These are phyloP conservation scores for Biscogniauxia mediterranea DNA, from an alignment of 2,329 filamentous ascomycete genomes.

Conservation along the genomic window DNA sequence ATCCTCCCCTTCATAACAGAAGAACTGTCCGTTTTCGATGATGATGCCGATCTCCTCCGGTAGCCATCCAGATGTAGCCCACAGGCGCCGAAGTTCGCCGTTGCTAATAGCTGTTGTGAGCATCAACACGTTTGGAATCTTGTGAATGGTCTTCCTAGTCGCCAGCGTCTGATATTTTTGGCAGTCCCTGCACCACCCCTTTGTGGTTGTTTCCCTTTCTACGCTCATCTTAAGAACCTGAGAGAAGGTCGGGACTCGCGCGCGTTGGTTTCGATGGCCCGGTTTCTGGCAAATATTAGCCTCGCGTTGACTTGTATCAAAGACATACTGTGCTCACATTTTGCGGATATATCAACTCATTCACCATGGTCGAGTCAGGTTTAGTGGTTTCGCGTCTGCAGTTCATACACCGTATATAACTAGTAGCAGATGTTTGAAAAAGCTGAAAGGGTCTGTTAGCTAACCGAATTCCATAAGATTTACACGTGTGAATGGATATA, in stretches of 20 bases:
- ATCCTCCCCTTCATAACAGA: slow-evolving; percentile 92
- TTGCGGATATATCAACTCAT: slow-evolving; percentile 79
- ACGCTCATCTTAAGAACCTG: slow-evolving; percentile 90
- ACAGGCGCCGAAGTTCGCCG: slow-evolving; percentile 73
- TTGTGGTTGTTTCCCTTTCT: slow-evolving; percentile 81
- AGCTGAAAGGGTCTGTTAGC: slow-evolving; percentile 35
- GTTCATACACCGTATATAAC: slow-evolving; percentile 77
- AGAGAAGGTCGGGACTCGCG: slow-evolving; percentile 69
- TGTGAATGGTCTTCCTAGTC: slow-evolving; percentile 80
- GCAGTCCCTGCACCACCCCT: slow-evolving; percentile 92
- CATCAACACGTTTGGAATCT: slow-evolving; percentile 80
- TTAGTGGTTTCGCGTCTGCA: slow-evolving; percentile 85
- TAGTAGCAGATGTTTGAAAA: slow-evolving; percentile 68
- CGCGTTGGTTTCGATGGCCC: slow-evolving; percentile 47
- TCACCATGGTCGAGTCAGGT: slow-evolving; percentile 75
- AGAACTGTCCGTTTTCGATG: slow-evolving; percentile 86
- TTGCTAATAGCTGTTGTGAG: slow-evolving; percentile 77
- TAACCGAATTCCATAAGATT: neutral
- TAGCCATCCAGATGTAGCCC: slow-evolving; percentile 87
- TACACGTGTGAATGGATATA: slow-evolving; percentile 29
- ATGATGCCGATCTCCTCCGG: slow-evolving; percentile 93
- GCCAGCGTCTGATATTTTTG: slow-evolving; percentile 85
- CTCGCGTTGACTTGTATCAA: slow-evolving; percentile 8
- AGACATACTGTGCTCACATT: slow-evolving; percentile 35
- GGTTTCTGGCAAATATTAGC: slow-evolving; percentile 41